Conservation (phyloP, 352 stramenopile genomes). For the Phytophthora sp. region DNA sequence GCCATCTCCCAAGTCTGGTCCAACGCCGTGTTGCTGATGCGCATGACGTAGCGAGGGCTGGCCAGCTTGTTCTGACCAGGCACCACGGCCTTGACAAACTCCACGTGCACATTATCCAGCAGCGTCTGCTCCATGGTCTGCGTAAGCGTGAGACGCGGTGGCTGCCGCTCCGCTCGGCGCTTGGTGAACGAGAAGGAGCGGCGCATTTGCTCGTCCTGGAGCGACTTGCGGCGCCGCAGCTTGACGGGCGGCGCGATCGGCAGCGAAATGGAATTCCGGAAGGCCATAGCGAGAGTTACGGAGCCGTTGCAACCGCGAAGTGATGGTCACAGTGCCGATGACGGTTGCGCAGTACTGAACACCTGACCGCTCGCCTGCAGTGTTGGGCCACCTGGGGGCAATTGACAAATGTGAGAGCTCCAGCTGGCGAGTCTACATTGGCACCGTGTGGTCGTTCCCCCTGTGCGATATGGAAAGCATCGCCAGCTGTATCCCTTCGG, state of each 20-base stretch:
- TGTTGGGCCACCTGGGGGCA: constrained; percentile 17
- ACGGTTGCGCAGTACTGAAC: constrained; percentile 25
- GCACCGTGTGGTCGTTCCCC: constrained; percentile 28
- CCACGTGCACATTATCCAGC: constrained; percentile 75
- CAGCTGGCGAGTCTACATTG: constrained; percentile 28
- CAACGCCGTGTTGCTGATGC: constrained; percentile 70
- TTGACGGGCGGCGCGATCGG: constrained; percentile 34
- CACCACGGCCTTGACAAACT: constrained; percentile 83
- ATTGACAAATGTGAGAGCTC: constrained; percentile 28
- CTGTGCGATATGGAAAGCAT: constrained; percentile 22
- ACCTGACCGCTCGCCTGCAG: constrained; percentile 4
- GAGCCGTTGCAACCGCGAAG: constrained; percentile 3
- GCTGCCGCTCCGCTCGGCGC: constrained; percentile 64
- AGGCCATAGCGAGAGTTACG: constrained; percentile 18
- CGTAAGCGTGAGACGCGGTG: constrained; percentile 37
- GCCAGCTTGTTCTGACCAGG: constrained; percentile 69
- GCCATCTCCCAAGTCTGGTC: constrained; percentile 83
- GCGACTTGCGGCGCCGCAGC: constrained; percentile 49
- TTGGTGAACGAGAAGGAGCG: constrained; percentile 52
- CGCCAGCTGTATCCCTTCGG: constrained; percentile 33
- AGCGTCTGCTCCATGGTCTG: constrained; percentile 70
- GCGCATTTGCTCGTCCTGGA: constrained; percentile 42
- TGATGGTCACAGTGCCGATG: not conserved
- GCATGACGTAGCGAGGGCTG: constrained; percentile 79
- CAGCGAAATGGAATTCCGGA: constrained; percentile 54